These are phyloP conservation scores for Capillidium rhysosporum DNA, from an alignment of 371 early-diverging fungal species.

Conservation along the genomic window DNA sequence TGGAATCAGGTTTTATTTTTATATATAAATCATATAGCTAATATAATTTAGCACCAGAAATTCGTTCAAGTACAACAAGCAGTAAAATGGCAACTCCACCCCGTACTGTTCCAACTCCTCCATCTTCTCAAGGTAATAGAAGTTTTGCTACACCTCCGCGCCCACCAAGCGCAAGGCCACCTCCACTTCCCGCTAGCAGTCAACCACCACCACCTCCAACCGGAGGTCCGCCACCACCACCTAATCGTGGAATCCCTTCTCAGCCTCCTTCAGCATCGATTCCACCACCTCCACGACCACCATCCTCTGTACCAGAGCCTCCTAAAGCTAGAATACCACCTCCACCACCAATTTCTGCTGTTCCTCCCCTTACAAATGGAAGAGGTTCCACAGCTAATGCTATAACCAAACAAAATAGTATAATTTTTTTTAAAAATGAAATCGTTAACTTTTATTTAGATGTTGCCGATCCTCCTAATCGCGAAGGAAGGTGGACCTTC, in stretches of 20 bases:
- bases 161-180: constrained; percentile 14
- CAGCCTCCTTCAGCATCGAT: neutral
- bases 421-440: neutral
- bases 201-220: constrained; percentile 2
- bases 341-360: neutral
- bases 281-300: constrained; percentile 5
- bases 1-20: constrained; percentile 16
- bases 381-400: neutral
- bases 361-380: neutral
- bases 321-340: constrained; percentile 4
- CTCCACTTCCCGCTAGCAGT: constrained; percentile 9
- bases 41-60: constrained; percentile 17
- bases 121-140: constrained; percentile 3
- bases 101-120: constrained; percentile 11
- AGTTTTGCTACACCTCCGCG: constrained; percentile 10
- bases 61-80: constrained; percentile 16
- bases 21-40: constrained; percentile 17
- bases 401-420: neutral
- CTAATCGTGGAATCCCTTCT: neutral
- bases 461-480: neutral
- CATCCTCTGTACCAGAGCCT: neutral
- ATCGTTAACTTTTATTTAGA: neutral
- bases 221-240: constrained; percentile 5
- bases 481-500: constrained; percentile 7
- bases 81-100: constrained; percentile 9